These are phyloP conservation scores for Phialophora verrucosa DNA, from an alignment of 2,329 filamentous ascomycete genomes.

Conservation along the genomic window DNA sequence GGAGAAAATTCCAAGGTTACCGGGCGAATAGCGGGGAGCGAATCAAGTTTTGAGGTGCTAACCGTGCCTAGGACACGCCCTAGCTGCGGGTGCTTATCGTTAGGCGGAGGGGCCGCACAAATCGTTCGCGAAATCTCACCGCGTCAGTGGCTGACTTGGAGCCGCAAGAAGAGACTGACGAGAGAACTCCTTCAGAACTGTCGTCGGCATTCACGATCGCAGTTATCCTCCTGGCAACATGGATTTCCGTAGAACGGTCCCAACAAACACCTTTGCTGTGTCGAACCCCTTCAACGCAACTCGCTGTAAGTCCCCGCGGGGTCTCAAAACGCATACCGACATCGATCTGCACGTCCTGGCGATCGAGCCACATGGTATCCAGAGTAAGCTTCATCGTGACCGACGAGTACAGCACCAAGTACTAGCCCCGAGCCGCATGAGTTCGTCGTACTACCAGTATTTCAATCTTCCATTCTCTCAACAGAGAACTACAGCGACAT, in stretches of 20 bases:
- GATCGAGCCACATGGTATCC: background rate
- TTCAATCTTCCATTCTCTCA: background rate
- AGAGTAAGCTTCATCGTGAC: background rate
- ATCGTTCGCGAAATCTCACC: background rate
- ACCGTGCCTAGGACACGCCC: slow-evolving; percentile 14
- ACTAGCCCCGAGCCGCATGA: background rate
- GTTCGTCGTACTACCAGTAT: background rate
- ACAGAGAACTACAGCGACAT: background rate
- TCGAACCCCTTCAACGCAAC: background rate
- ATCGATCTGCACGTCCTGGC: background rate
- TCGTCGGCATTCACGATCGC: background rate
- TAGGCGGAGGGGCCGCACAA: slow-evolving; percentile 4
- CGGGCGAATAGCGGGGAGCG: slow-evolving; percentile 19
- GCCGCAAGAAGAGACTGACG: background rate
- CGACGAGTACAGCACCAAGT: background rate
- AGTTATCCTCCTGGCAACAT: background rate
- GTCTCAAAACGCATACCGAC: background rate
- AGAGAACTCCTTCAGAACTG: background rate
- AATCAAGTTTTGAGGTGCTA: slow-evolving; percentile 9
- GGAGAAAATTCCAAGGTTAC: slow-evolving; percentile 12
- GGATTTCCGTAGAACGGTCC: background rate
- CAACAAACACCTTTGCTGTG: background rate
- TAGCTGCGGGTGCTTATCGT: slow-evolving; percentile 20
- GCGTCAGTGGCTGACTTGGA: slow-evolving; percentile 16
- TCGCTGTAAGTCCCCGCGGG: background rate